Evolutionary conservation across 495 filamentous ascomycete species (phyloP), one percentile per base, ranked within the genome.

Genomic region (Lasiosphaeris hirsuta): DNA sequence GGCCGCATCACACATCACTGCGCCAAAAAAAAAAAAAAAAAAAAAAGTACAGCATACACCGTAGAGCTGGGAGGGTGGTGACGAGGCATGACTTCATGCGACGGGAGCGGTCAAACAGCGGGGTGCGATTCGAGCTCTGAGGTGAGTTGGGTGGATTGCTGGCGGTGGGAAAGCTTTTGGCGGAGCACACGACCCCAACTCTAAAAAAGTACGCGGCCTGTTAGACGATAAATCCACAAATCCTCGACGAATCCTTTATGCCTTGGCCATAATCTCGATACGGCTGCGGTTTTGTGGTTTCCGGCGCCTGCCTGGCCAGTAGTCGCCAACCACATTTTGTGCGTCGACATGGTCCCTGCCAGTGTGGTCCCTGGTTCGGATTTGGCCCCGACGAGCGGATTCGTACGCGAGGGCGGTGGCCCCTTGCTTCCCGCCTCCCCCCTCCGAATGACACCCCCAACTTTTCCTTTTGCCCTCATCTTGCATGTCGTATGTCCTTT

Each of bases 291-390:
- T 19, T 43, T 39, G n/a, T 56, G 47, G 43, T 43, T 14, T 41
- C 54, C 18, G 63, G 65, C 65, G 63, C 55, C 57, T 64, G 47
- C 42, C 43, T 59, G 58, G 51, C 58, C 65, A 58, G 49, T 68
- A 58, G 62, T 39, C 37, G 45, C 45, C 40, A 54, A 66, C 65
- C 65, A 61, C 57, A 60, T 56, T 51, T 52, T 45, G 43, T 17
- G 51, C 41, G 41, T 37, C 52, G 60, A 56, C 44, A 30, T 58
- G 54, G 23, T 30, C 23, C 23, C 23, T 30, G 23, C 23, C 23
- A 5, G 23, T 30, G 23, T 30, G 23, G 2, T 2, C 23, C 23
- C 43, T 44, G 45, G 18, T 17, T 35, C 34, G 38, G 44, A 57
- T 40, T 46, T 44, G 51, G 51, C 34, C 57, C 43, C 38, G 51